Base-by-base conservation (phyloP, 2,329 filamentous ascomycete species). In the Simplicillium aogashimaense region DNA sequence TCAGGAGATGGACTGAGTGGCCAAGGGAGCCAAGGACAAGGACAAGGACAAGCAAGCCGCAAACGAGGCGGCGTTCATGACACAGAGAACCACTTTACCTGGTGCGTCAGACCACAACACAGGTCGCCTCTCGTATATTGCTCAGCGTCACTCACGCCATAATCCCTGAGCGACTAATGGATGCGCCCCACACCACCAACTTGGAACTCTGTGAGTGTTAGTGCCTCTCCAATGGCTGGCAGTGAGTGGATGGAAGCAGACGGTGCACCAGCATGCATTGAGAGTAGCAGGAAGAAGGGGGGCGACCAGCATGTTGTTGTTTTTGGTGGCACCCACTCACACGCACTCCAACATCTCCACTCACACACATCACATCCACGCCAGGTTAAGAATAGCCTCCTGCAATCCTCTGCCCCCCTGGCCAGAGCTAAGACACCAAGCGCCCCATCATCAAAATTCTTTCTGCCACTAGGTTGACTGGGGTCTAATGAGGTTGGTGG, bases 101-200 rank as follows among this genome's bases (percentile, higher is more conserved):
- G 10, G 20, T 15, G 13, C 10, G 36, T 29, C 18, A 18, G 37
- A 29, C 35, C 17, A 38, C 37, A 29, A 30, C 28, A 30, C 25
- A 17, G 12, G 37, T 61, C 63, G 60, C 57, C 57, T 51, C 59
- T 67, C 64, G 66, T 66, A 68, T 68, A 67, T 69, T 68, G 60
- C 64, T 56, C 62, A 59, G 62, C 64, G 59, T 65, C 63, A 66
- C 64, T 59, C 47, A 49, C 16, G 37, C 44, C 47, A 49, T 38
- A 25, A 25, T 25, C 20, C 20, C 20, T 25, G 20, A 25, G 20
- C 20, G 20, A 25, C 20, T 25, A 25, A 25, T 25, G 20, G 20
- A 53, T 56, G 50, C 43, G 50, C 53, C 52, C 45, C 51, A 47
- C 49, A 46, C 44, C 44, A 37, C 47, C 20, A 25, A 25, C 20